A percentile compares a stretch with the other conserved stretches of the same genome.
phyloP scores from a whole-genome alignment of 768 basidiomycete genomes.

The Mycena crocata region DNA sequence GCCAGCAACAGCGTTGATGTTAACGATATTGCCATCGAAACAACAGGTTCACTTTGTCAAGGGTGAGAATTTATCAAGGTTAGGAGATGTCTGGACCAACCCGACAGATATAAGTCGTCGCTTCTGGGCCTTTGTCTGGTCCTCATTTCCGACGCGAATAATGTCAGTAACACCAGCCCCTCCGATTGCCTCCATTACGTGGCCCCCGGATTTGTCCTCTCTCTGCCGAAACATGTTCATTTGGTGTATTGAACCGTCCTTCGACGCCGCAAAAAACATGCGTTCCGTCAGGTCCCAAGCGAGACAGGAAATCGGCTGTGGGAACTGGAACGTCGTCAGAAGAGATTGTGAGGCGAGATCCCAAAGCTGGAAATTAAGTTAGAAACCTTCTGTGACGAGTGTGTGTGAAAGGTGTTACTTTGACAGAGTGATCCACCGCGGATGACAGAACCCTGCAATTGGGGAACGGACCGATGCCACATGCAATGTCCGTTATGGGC shows the following conservation, averaged over 20 bases:
- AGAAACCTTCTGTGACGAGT: slow-evolving; percentile 26
- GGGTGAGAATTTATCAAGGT: slow-evolving; percentile 15
- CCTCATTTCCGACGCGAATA: slow-evolving; percentile 73
- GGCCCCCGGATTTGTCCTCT: slow-evolving; percentile 63
- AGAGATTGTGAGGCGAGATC: slow-evolving; percentile 80
- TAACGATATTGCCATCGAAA: slow-evolving; percentile 79
- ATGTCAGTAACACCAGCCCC: slow-evolving; percentile 78
- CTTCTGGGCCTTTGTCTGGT: slow-evolving; percentile 52
- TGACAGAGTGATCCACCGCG: slow-evolving; percentile 91
- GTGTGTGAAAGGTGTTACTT: slow-evolving; percentile 59
- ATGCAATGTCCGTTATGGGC: slow-evolving; percentile 83
- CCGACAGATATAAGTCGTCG: slow-evolving; percentile 78
- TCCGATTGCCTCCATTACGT: slow-evolving; percentile 75
- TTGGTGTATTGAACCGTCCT: slow-evolving; percentile 81
- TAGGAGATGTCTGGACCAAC: slow-evolving; percentile 52
- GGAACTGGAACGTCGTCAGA: slow-evolving; percentile 90
- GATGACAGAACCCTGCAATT: slow-evolving; percentile 82
- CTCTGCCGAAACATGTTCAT: slow-evolving; percentile 80
- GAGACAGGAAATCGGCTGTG: slow-evolving; percentile 75
- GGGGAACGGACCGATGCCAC: slow-evolving; percentile 85
- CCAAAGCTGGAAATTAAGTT: slow-evolving; percentile 69
- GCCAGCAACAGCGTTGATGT: slow-evolving; percentile 84
- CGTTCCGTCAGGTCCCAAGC: slow-evolving; percentile 90
- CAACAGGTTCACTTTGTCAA: slow-evolving; percentile 72
- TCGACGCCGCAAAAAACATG: slow-evolving; percentile 87